Evolutionary conservation across 495 filamentous ascomycete species (phyloP), one percentile per base, ranked within the genome.

Genomic region (Pyrenopolyporus hunteri): DNA sequence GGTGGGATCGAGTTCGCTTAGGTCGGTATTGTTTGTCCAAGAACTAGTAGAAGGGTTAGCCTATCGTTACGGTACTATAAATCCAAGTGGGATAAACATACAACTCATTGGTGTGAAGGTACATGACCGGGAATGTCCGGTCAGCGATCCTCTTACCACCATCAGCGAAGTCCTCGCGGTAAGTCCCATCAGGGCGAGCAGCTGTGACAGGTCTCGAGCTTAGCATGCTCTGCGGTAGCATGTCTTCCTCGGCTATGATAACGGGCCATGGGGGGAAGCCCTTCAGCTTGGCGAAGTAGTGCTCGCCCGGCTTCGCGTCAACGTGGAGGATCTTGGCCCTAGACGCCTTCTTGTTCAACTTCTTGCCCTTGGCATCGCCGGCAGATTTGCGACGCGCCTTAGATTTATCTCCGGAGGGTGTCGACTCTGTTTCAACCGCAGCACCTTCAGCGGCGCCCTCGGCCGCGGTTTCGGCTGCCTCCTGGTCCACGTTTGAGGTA

Each of bases 81-180:
- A 14, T 17, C n/a, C 33, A 39, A 16, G 33, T 20, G 20, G 29
- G 19, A 28, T 33, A 7, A 25, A 7, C 92, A 82, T 78, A 97
- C 93, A 97, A 97, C 80, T 97, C 91, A 71, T 97, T 95, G 49
- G 92, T 95, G 55, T 86, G 80, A 50, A 97, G 78, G 74, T 94
- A 97, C 92, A 96, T 96, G 60, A 97, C 86, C 2, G 93, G 91
- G 71, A 89, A 97, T 4, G 89, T 92, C 35, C 93, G 83, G 72
- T 96, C 91, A 32, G 85, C 82, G 13, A 80, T 87, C 50, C 91
- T 88, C 78, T 91, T 92, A 57, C 87, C 92, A 54, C 85, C 91
- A 65, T 94, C 91, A 22, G 84, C 83, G 70, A 89, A 93, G 63
- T 91, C 91, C 42, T 89, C 89, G 42, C 89, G 85, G 74, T 91